A percentile compares a stretch with the other conserved stretches of the same genome.
phyloP scores from a whole-genome alignment of 345 rosid genomes.

The Balakata baccata region DNA sequence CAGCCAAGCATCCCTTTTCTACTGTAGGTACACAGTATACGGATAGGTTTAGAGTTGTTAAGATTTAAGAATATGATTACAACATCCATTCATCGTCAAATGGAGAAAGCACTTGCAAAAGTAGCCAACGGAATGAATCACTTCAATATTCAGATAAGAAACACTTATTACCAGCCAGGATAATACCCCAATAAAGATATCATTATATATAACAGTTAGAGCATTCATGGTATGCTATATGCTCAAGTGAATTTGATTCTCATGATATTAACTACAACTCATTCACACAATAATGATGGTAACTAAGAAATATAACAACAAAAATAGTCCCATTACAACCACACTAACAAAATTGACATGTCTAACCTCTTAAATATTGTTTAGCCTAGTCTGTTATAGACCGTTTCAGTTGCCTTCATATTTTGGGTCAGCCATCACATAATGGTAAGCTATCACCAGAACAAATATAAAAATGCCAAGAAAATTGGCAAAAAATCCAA shows the following conservation, averaged over 20 bases:
- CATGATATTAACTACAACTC: no score
- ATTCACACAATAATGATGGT: no score
- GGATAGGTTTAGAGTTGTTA: neutral
- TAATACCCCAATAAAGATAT: neutral
- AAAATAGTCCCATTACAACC: no score
- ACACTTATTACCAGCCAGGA: neutral
- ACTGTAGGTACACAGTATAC: neutral
- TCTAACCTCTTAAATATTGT: neutral
- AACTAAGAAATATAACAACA: no score
- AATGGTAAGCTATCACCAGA: conserved; percentile 73
- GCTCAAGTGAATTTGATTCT: no score
- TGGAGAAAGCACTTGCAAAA: neutral
- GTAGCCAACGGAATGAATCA: neutral
- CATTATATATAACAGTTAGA: neutral
- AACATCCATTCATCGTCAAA: neutral
- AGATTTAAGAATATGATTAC: neutral
- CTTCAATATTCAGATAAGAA: neutral
- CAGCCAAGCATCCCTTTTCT: neutral
- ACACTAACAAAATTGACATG: conserved; percentile 8
- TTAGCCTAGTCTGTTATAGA: neutral
- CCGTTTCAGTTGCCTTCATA: conserved; percentile 54
- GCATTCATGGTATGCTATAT: no score
- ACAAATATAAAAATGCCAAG: conserved; percentile 72
- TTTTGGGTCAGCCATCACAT: conserved; percentile 77
- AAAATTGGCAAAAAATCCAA: conserved; percentile 73